phyloP scores from a whole-genome alignment of 352 stramenopile species.

The Phytophthora kernoviae region DNA sequence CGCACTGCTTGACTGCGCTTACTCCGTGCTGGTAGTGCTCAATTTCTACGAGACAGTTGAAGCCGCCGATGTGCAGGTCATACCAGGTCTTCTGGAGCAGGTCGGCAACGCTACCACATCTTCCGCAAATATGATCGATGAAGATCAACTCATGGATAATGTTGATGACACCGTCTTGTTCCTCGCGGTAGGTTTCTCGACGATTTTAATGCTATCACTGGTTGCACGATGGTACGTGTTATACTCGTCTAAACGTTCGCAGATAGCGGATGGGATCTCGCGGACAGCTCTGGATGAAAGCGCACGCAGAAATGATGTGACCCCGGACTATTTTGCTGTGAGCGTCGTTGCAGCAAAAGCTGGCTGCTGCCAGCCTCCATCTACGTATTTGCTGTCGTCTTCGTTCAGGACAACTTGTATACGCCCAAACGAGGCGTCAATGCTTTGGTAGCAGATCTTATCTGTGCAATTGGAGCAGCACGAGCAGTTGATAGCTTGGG shows the following conservation, averaged over 20 bases:
- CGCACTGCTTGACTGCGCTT: slow-evolving; percentile 18
- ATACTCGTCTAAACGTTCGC: slow-evolving; percentile 23
- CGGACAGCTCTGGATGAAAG: slow-evolving; percentile 1
- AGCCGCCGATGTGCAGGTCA: slow-evolving; percentile 10
- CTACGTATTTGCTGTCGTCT: slow-evolving; percentile 25
- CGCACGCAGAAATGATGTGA: not conserved
- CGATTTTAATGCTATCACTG: slow-evolving; percentile 22
- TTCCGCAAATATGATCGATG: not conserved
- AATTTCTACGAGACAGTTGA: slow-evolving; percentile 31
- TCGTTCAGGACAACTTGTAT: slow-evolving; percentile 21
- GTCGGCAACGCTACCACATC: too few species aligned
- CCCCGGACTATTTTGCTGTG: slow-evolving; percentile 21
- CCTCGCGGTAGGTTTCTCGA: slow-evolving; percentile 23
- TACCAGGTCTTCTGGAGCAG: not conserved
- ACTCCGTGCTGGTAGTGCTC: slow-evolving; percentile 25
- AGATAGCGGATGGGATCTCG: not conserved
- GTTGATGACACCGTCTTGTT: slow-evolving; percentile 19
- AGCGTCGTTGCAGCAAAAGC: slow-evolving; percentile 17
- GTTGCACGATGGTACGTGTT: slow-evolving; percentile 27
- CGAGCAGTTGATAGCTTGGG: slow-evolving; percentile 29
- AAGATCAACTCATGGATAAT: slow-evolving; percentile 15
- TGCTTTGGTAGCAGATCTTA: slow-evolving; percentile 26
- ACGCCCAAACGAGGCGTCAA: slow-evolving; percentile 29
- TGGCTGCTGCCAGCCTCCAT: slow-evolving; percentile 20
- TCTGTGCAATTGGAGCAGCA: slow-evolving; percentile 29